Evolutionary conservation across 139 green algal genomes (phyloP).

Genomic region (Chlamydomonas incerta): DNA sequence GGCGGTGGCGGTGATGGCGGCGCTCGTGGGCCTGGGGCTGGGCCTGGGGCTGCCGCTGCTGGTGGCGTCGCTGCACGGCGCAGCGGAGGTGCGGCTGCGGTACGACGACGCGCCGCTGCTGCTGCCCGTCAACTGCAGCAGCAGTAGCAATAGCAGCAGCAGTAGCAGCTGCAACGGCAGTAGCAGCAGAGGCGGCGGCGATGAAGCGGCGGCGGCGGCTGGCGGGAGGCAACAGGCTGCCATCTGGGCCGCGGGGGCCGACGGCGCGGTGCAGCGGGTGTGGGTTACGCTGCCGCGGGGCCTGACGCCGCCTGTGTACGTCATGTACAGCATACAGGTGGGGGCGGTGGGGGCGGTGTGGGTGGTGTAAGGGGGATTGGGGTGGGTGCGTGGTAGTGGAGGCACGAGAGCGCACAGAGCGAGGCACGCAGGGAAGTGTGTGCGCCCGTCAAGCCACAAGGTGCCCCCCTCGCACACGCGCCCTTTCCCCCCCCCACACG

Average conservation of each 20-base stretch:
- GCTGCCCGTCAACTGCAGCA: no score
- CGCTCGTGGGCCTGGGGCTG: not conserved
- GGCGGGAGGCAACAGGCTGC: not conserved
- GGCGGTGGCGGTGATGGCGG: not conserved
- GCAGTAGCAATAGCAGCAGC: no score
- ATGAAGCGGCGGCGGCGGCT: no score
- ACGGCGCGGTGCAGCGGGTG: not conserved
- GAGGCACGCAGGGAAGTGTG: no score
- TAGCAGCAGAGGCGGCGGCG: not conserved
- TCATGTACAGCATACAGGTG: slow-evolving; percentile 81
- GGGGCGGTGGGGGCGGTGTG: no score
- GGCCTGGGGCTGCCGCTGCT: slow-evolving; percentile 37
- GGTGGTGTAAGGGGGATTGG: no score
- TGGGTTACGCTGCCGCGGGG: not conserved
- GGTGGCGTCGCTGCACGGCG: slow-evolving; percentile 6
- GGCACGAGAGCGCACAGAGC: no score
- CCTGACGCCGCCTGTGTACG: slow-evolving; percentile 75
- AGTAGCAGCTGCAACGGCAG: not conserved
- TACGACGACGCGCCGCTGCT: slow-evolving; percentile 35
- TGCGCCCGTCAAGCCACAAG: no score
- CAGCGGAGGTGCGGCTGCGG: not conserved
- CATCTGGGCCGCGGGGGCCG: slow-evolving; percentile 9
- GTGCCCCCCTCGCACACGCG: no score
- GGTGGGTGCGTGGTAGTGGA: no score
- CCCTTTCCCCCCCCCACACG: no score